Percentiles rank a stretch among this genome's conserved stretches.
These are phyloP conservation scores for Moricandia arvensis DNA, from an alignment of 345 rosid species.

Conservation along the genomic window DNA sequence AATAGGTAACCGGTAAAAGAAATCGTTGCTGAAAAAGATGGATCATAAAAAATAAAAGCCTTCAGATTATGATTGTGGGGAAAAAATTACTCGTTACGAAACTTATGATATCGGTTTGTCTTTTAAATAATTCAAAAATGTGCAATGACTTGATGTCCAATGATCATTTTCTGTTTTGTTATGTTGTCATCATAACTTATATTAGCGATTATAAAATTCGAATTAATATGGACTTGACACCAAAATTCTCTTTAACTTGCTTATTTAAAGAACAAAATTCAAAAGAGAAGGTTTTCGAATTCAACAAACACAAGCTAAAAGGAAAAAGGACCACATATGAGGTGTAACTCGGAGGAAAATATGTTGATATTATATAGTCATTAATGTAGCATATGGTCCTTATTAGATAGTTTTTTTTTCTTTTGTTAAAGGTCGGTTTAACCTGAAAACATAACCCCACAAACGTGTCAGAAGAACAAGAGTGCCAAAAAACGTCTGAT, in stretches of 20 bases:
- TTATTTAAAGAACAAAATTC: conserved; percentile 5
- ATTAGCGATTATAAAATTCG: neutral
- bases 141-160: neutral
- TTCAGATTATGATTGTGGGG: neutral
- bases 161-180: neutral
- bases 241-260: conserved; percentile 22
- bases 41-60: neutral
- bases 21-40: neutral
- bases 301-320: conserved; percentile 7
- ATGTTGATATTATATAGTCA: conserved; percentile 1
- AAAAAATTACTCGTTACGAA: neutral
- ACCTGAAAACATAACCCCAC: neutral
- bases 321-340: neutral
- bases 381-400: conserved; percentile 11
- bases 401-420: no score
- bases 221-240: neutral
- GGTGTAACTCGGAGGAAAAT: neutral
- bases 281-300: conserved; percentile 2
- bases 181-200: neutral
- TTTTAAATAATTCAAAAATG: neutral
- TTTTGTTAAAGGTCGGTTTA: conserved; percentile 15
- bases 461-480: conserved; percentile 25
- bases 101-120: neutral
- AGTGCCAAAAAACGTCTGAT: neutral
- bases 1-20: no score